Percentiles rank a stretch among this genome's conserved stretches.
Evolutionary conservation across 140 eudicot species (phyloP).

Genomic region (Stevia rebaudiana): DNA sequence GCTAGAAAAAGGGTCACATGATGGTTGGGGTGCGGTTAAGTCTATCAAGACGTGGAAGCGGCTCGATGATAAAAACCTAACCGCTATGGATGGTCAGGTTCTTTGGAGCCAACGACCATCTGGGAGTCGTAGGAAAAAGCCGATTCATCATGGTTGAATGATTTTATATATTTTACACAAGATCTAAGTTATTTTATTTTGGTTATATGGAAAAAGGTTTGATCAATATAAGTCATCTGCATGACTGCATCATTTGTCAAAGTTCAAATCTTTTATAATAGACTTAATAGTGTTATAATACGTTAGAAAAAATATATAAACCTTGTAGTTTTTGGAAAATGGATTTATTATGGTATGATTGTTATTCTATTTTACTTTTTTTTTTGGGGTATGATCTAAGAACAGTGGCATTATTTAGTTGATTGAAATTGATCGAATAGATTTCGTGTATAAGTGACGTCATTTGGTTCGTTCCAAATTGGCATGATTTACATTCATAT

Average conservation of each 20-base stretch:
- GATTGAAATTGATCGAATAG: neutral
- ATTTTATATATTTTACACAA: neutral
- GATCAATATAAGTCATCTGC: neutral
- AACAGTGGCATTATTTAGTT: neutral
- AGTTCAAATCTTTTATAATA: neutral
- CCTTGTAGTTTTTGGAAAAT: neutral
- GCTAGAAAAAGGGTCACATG: conserved; percentile 46
- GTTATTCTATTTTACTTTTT: no score
- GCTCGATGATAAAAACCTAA: conserved; percentile 63
- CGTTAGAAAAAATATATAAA: conserved; percentile 1
- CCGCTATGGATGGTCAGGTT: conserved; percentile 59
- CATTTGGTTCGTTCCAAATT: neutral
- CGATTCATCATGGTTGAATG: conserved; percentile 8
- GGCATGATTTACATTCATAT: neutral
- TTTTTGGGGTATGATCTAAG: neutral
- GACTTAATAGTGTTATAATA: neutral
- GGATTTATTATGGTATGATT: neutral
- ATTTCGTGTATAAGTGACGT: neutral
- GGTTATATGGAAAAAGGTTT: neutral
- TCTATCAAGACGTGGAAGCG: conserved; percentile 77
- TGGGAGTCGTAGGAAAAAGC: conserved; percentile 36
- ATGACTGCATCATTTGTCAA: neutral
- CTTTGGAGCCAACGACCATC: conserved; percentile 58
- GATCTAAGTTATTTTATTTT: neutral
- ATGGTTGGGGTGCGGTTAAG: conserved; percentile 76